These are phyloP conservation scores for Claviceps humidiphila DNA, from an alignment of 2,329 filamentous ascomycete species.

Conservation along the genomic window DNA sequence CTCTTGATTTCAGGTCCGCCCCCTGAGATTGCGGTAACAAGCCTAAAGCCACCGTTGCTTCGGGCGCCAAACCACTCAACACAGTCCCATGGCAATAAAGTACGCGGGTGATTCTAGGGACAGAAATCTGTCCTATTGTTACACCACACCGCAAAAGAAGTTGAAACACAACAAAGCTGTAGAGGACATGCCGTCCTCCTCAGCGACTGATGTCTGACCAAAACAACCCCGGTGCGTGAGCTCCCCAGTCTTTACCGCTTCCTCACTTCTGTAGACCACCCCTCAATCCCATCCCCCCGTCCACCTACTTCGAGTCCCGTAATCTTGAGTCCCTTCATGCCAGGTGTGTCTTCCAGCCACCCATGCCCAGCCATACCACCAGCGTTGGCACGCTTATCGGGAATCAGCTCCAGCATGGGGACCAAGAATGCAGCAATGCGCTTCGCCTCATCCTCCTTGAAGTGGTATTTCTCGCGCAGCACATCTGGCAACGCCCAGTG, in stretches of 20 bases:
- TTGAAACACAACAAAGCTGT: neutral
- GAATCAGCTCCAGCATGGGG: constrained; percentile 83
- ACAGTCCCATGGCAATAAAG: neutral
- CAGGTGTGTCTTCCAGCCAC: constrained; percentile 74
- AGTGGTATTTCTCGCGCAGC: constrained; percentile 92
- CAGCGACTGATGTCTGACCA: neutral
- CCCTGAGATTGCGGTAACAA: neutral
- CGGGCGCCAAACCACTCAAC: neutral
- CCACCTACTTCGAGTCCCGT: constrained; percentile 64
- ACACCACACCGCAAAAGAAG: neutral
- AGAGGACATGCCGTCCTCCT: neutral
- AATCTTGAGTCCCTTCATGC: constrained; percentile 72
- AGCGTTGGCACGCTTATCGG: constrained; percentile 82
- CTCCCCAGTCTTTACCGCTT: constrained; percentile 42
- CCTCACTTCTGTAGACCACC: constrained; percentile 83
- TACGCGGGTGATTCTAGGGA: neutral
- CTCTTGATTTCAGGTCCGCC: neutral
- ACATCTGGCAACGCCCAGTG: constrained; percentile 95
- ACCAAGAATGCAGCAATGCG: constrained; percentile 68
- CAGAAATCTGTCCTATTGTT: neutral
- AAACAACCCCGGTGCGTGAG: constrained; percentile 3
- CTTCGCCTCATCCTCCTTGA: constrained; percentile 67
- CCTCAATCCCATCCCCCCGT: constrained; percentile 82
- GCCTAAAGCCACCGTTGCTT: neutral
- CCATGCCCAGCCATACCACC: constrained; percentile 82